Evolutionary conservation across 345 rosid species (phyloP).

Genomic region (Eucalyptus urophylla): DNA sequence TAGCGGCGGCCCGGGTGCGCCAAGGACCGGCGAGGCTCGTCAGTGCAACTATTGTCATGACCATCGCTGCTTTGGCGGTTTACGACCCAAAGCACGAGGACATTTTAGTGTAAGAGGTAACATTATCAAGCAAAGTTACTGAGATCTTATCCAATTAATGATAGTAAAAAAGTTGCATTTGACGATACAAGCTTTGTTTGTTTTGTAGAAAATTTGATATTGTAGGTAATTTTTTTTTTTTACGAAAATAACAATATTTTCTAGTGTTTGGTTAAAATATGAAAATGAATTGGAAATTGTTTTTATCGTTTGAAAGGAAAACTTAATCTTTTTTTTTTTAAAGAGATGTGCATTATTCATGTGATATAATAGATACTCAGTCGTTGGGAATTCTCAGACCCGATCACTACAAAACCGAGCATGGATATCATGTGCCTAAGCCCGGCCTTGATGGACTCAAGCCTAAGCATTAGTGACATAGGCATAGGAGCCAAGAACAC

Average conservation of each 20-base stretch:
- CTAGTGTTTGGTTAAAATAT: not conserved
- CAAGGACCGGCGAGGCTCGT: not conserved
- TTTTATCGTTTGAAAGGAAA: not conserved
- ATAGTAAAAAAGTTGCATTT: not conserved
- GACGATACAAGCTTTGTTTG: rapidly evolving
- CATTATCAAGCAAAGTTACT: not conserved
- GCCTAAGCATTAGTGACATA: not conserved
- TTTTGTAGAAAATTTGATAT: not conserved
- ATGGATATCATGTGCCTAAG: not conserved
- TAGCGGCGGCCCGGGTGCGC: not conserved
- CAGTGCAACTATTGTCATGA: not conserved
- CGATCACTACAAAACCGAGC: not conserved
- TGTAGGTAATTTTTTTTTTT: not conserved
- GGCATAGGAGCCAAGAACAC: not conserved
- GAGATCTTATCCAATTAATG: not conserved
- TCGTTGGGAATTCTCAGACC: rapidly evolving
- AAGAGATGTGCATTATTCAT: not conserved
- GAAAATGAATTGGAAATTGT: not conserved
- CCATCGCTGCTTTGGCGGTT: not conserved
- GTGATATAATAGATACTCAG: not conserved
- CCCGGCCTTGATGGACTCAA: rapidly evolving
- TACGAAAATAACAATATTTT: not conserved
- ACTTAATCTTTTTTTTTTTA: not conserved
- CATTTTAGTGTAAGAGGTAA: not conserved
- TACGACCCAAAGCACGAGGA: not conserved